phyloP scores from a whole-genome alignment of 805 yeast species.

The Candida bentonensis region DNA sequence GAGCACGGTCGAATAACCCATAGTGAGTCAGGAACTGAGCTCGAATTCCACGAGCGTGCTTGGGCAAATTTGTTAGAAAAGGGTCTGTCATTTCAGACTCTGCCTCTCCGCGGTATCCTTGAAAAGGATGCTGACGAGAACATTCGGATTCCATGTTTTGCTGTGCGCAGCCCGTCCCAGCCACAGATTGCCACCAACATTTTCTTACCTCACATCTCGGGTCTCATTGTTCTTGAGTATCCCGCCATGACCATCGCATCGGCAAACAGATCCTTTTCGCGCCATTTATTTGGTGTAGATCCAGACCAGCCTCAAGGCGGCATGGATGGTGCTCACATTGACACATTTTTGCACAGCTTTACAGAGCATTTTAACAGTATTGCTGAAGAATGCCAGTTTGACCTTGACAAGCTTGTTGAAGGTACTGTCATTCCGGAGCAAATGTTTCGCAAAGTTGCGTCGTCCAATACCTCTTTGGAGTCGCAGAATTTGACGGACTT shows the following conservation, averaged over 20 bases:
- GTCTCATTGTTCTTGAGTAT: constrained; percentile 58
- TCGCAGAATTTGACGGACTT: constrained; percentile 37
- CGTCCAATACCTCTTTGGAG: constrained; percentile 7
- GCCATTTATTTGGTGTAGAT: constrained; percentile 58
- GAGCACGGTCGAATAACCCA: not conserved
- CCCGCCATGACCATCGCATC: constrained; percentile 40
- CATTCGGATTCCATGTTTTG: constrained; percentile 8
- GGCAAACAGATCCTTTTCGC: constrained; percentile 64
- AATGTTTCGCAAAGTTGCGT: constrained; percentile 49
- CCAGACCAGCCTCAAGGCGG: constrained; percentile 18
- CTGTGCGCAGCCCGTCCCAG: not conserved
- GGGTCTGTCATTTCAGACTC: not conserved
- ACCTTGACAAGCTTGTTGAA: constrained; percentile 20
- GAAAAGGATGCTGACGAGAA: not conserved
- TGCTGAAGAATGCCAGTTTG: constrained; percentile 26
- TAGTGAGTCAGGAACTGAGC: not conserved
- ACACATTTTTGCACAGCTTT: constrained; percentile 51
- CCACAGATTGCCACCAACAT: constrained; percentile 22
- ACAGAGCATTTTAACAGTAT: constrained; percentile 28
- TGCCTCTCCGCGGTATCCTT: not conserved
- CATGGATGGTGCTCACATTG: constrained; percentile 31
- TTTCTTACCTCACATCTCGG: constrained; percentile 76
- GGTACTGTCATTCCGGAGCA: constrained; percentile 88
- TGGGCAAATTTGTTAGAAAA: not conserved
- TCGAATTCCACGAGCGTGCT: not conserved